A percentile compares a stretch with the other conserved stretches of the same genome.
Evolutionary conservation across 1,284 basidiomycete genomes (phyloP).

Genomic region (Puccinia triticina): DNA sequence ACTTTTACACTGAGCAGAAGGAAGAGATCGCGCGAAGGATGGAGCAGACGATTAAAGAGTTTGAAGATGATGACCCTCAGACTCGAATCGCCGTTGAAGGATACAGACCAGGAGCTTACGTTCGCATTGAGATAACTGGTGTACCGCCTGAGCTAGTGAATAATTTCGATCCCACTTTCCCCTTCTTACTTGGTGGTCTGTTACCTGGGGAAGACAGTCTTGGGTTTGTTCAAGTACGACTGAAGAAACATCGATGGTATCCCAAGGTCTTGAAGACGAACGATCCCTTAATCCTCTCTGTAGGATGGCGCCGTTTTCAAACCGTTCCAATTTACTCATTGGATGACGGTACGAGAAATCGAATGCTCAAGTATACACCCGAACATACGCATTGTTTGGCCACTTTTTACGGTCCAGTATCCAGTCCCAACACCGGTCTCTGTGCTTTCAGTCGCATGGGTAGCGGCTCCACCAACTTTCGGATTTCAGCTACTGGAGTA

Average conservation of each 20-base stretch:
- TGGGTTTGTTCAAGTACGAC: constrained; percentile 89
- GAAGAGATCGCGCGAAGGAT: constrained; percentile 85
- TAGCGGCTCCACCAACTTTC: constrained; percentile 73
- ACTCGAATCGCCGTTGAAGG: constrained; percentile 85
- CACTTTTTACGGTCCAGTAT: constrained; percentile 89
- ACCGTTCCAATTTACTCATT: constrained; percentile 91
- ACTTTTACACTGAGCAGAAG: constrained; percentile 90
- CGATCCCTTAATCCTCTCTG: constrained; percentile 90
- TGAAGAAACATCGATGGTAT: constrained; percentile 97
- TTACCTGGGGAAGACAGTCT: constrained; percentile 86
- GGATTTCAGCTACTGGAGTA: constrained; percentile 90
- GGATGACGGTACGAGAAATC: constrained; percentile 95
- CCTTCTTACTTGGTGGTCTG: constrained; percentile 90
- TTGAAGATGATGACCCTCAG: constrained; percentile 76
- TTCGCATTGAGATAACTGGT: constrained; percentile 81
- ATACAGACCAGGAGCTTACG: constrained; percentile 86
- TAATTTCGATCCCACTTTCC: constrained; percentile 87
- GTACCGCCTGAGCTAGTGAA: constrained; percentile 92
- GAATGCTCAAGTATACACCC: constrained; percentile 99
- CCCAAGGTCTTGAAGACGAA: constrained; percentile 92
- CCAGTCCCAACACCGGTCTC: constrained; percentile 93
- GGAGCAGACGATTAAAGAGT: constrained; percentile 81
- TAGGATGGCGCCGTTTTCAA: constrained; percentile 97
- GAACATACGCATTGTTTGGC: constrained; percentile 99
- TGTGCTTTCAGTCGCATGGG: constrained; percentile 91